These are phyloP conservation scores for Cinnamomum micranthum DNA, from an alignment of 164 flowering plant genomes.

Conservation along the genomic window DNA sequence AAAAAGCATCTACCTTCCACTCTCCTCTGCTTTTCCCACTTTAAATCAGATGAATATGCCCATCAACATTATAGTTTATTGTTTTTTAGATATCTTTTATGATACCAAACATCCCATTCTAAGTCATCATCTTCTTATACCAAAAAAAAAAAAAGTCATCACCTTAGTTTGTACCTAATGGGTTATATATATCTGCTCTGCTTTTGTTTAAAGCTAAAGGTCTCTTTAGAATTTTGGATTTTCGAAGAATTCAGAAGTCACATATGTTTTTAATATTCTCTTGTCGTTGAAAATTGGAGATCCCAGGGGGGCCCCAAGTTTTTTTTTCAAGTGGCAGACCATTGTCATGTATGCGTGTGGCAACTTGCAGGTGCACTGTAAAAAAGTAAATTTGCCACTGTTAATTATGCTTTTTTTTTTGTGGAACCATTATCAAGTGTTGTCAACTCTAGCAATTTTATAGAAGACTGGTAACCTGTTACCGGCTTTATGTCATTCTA, in stretches of 20 bases:
- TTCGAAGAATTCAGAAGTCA: neutral
- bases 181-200: constrained; percentile 12
- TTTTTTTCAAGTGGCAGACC: constrained; percentile 6
- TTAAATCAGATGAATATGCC: constrained; percentile 26
- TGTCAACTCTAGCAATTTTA: too few species aligned
- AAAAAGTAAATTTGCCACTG: neutral
- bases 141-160: constrained; percentile 2
- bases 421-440: too few species aligned
- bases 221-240: constrained; percentile 4
- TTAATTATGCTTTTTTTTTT: too few species aligned
- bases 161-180: constrained; percentile 11
- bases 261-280: neutral
- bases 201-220: constrained; percentile 17
- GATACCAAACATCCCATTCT: constrained; percentile 12
- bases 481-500: too few species aligned
- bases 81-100: constrained; percentile 13
- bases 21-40: constrained; percentile 22
- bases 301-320: neutral
- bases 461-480: too few species aligned
- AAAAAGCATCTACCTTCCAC: constrained; percentile 30
- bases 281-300: neutral
- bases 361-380: constrained; percentile 6
- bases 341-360: neutral
- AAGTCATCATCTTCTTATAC: constrained; percentile 7
- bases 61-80: constrained; percentile 11